Evolutionary conservation across 257 asterid species (phyloP), one percentile per base, ranked within the genome.

Genomic region (Solanum rostratum): DNA sequence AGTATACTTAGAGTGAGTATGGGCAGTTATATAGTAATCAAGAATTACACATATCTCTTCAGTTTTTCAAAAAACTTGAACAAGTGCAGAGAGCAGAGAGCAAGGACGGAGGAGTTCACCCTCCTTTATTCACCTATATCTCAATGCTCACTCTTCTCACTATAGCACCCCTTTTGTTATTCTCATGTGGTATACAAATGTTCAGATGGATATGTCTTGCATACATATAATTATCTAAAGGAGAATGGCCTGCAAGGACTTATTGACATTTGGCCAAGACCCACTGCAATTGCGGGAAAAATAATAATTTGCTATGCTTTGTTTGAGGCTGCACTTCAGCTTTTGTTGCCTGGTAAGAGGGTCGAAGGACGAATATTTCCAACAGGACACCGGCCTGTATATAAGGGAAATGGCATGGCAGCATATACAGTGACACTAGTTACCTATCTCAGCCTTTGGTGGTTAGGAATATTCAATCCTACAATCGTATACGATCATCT

Each of bases 131-230:
- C 79, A 94, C 99, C n/a, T 96, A 96, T 76, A 90, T 87, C 18
- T 96, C 99, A 76, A 90, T 96, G 94, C 89, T 96, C 41, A 90
- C 97, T 43, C 95, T 96, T 54, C 97, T 94, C 74, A 83, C 97
- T 68, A 86, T 92, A 79, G 93, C 97, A 86, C 99, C 98, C 99
- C 99, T 60, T 96, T 96, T 84, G 99, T 94, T 45, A 94, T 96
- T 90, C 96, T 96, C 15, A 87, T 96, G 99, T 96, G 99, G 99
- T 96, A 96, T 85, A 93, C 98, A 33, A 96, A 94, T 97, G 99
- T 96, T 63, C 97, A 94, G 95, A 96, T 87, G 99, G 99, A 37
- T 96, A 97, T 50, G 87, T 93, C 30, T 68, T 92, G 91, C 96
- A 92, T 86, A 92, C 99, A 29, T 92, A 87, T 84, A 86, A 88